Evolutionary conservation across 2,329 filamentous ascomycete species (phyloP), one percentile per base, ranked within the genome.

Genomic region (Huntiella omanensis): DNA sequence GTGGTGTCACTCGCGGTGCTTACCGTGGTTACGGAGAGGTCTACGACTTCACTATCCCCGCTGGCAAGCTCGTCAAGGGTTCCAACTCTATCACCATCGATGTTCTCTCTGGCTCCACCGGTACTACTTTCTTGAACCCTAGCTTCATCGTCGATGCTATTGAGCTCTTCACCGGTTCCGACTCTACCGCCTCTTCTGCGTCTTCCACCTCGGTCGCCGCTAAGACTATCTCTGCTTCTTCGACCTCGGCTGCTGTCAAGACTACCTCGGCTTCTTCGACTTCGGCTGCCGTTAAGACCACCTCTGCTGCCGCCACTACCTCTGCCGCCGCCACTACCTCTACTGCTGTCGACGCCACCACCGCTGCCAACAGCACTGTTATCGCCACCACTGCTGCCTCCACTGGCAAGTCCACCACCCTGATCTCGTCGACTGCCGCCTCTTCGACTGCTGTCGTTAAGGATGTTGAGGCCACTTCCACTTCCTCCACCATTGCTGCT

Each of bases 1-100:
- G 77, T 12, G 77, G 77, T 10, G 67, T 81, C 2, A 81, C 77
- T 0, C 64, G 77, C 10, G 77, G 77, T 8, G 74, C 74, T 0
- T 81, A 80, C 54, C 64, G 75, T 5, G 77, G 77, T 0, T 62
- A 65, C 45, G 75, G 75, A 4, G 76, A 82, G 53, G 67, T 79
- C 4, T 81, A 81, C 54, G 67, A 76, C 49, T 68, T 73, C 40
- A 61, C 59, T n/a, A 69, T 81, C 40, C 73, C 76, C 0, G 60
- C 69, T 1, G 75, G 74, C 0, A 75, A 64, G 2, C 64, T 82
- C 40, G 64, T 71, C 5, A 61, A 62, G n/a, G 77, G 76, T 0
- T 59, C 59, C 5, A 82, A 81, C 54, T 78, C 72, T n/a, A 69
- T 81, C 44, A 73, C 67, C 5, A 73, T 81, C 49, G 66, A 59